phyloP scores from a whole-genome alignment of 495 filamentous ascomycete species.

The Lasiosphaeria ovina region DNA sequence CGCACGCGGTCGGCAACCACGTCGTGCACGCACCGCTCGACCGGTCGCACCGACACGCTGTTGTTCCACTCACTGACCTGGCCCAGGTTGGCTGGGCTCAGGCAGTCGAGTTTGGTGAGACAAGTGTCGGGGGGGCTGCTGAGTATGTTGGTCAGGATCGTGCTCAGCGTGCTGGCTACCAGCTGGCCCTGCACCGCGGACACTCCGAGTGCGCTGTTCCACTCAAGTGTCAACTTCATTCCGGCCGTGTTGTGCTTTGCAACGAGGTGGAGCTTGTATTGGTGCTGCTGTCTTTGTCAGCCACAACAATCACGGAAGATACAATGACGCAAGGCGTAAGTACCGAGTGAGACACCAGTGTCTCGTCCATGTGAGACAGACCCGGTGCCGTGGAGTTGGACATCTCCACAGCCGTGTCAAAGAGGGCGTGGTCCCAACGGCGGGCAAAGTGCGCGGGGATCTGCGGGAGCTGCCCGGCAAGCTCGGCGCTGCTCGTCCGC shows the following conservation, averaged over 20 bases:
- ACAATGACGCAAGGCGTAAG: no score
- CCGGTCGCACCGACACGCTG: conserved; percentile 5
- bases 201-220: conserved; percentile 20
- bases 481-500: conserved; percentile 7
- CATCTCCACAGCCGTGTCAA: background rate
- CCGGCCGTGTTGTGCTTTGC: conserved; percentile 8
- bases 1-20: conserved; percentile 21
- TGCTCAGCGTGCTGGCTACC: conserved; percentile 23
- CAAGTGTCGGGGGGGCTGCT: conserved; percentile 5
- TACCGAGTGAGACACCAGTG: no score
- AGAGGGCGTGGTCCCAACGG: background rate
- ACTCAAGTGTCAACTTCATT: conserved; percentile 22
- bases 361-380: background rate
- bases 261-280: conserved; percentile 4
- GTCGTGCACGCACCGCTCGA: conserved; percentile 30
- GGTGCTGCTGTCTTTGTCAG: conserved; percentile 2
- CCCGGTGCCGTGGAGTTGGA: background rate
- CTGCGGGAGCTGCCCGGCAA: conserved; percentile 1
- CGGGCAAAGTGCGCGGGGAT: conserved; percentile 9
- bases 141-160: conserved; percentile 20
- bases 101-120: conserved; percentile 12
- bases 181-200: conserved; percentile 16
- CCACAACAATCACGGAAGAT: no score
- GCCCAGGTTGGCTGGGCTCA: conserved; percentile 20
- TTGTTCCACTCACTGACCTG: conserved; percentile 23